Base-by-base conservation (phyloP, 768 basidiomycete species). In the Psilocybe subaeruginosa region DNA sequence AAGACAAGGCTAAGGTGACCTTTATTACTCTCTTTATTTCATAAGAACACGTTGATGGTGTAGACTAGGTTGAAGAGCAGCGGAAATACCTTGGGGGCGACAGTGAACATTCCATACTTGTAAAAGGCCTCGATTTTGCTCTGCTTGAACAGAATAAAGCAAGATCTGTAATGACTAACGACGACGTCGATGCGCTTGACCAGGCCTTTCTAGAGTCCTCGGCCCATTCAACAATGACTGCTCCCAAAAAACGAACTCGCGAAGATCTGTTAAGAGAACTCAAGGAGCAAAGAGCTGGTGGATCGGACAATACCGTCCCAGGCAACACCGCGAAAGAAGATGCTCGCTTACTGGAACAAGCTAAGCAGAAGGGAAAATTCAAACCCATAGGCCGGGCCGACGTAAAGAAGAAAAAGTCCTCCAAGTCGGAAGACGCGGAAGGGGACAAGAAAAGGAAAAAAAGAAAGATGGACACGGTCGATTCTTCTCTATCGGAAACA, bases 81-180 rank as follows among this genome's bases (percentile, higher is more conserved):
- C 81, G 94, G 37, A 81, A 79, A 59, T 92, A 91, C 71, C 84
- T 95, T 4, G 93, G 93, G 16, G 92, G 93, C 39, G 93, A 97
- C 71, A 85, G 87, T 45, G 83, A 91, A 60, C 94, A 96, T 71
- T 88, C 92, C 9, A 84, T 95, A 59, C 85, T 95, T 9, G 92
- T 95, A 45, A 97, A 95, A 69, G 93, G 93, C 29, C 86, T 98
- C 49, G 96, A 98, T 70, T 82, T 90, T 65, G 90, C 93, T 0
- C 83, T 97, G 6, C 80, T 97, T 14, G 91, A 93, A 68, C 91
- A 93, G 66, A 88, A 91, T 64, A 94, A 88, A 74, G 89, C 90
- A 3, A 86, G 88, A 41, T 79, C 77, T 1, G 76, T 80, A 1
- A 73, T 78, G n/a, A 77, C 83, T 12, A 78, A 80, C 3, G 88